These are phyloP conservation scores for Gynandropsis gynandra DNA, from an alignment of 345 rosid species.

Conservation along the genomic window DNA sequence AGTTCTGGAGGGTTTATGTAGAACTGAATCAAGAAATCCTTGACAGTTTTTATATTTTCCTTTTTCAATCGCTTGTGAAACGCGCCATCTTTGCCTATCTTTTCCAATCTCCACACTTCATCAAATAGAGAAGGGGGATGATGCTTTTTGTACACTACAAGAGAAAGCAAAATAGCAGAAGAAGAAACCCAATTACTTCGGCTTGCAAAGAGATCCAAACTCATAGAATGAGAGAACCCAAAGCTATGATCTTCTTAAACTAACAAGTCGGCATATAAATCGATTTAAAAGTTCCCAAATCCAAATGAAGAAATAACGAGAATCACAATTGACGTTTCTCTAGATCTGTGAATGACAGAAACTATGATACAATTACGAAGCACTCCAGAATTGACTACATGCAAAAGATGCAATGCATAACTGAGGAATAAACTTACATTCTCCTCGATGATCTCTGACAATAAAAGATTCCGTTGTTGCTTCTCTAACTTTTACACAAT, in stretches of 20 bases:
- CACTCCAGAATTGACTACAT: no score
- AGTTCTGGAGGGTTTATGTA: constrained; percentile 63
- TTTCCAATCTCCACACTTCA: constrained; percentile 97
- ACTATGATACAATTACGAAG: constrained; percentile 1
- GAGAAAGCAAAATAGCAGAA: constrained; percentile 5
- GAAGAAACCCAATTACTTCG: constrained; percentile 3
- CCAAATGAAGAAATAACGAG: neutral
- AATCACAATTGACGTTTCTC: no score
- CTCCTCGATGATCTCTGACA: constrained; percentile 99
- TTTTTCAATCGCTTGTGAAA: constrained; percentile 73
- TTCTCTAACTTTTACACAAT: constrained; percentile 53
- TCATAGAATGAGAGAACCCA: no score
- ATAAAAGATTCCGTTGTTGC: constrained; percentile 85
- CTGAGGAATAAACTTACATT: constrained; percentile 51
- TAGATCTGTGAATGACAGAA: no score
- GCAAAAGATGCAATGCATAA: neutral
- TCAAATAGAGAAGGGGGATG: constrained; percentile 81
- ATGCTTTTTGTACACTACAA: constrained; percentile 91
- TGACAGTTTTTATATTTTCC: constrained; percentile 64
- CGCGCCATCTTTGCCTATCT: constrained; percentile 98
- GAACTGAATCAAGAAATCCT: constrained; percentile 73
- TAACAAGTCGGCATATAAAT: no score
- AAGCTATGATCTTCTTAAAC: no score
- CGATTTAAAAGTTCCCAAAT: no score
- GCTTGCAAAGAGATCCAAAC: neutral